Percentiles rank a stretch among this genome's conserved stretches.
Evolutionary conservation across 371 early-diverging fungal genomes (phyloP).

Genomic region (Dentiscutata heterogama): DNA sequence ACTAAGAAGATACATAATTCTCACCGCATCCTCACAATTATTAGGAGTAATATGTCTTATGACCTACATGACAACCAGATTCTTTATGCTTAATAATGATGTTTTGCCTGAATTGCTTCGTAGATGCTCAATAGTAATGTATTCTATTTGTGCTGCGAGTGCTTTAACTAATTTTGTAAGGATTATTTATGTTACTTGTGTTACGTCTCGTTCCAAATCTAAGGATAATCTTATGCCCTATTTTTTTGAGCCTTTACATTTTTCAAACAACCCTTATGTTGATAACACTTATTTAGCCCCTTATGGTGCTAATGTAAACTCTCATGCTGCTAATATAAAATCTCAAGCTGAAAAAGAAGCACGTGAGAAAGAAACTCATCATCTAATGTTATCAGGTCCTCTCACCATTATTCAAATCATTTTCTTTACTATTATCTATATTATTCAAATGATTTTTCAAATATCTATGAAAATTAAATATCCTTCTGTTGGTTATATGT

Average conservation of each 20-base stretch:
- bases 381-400: neutral
- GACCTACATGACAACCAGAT: conserved; percentile 13
- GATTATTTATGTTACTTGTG: neutral
- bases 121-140: conserved; percentile 10
- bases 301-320: too few species aligned
- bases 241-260: too few species aligned
- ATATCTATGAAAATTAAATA: conserved; percentile 10
- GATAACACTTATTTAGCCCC: too few species aligned
- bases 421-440: neutral
- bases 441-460: conserved; percentile 30
- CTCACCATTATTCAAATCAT: neutral
- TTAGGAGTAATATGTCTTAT: conserved; percentile 1
- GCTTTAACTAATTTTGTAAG: neutral
- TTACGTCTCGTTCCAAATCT: too few species aligned
- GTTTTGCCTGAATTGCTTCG: neutral
- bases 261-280: too few species aligned
- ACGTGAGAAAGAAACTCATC: too few species aligned
- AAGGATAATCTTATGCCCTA: too few species aligned
- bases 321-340: too few species aligned
- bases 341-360: too few species aligned
- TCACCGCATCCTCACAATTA: neutral
- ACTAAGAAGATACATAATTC: conserved; percentile 10
- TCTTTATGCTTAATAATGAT: neutral
- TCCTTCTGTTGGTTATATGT: neutral
- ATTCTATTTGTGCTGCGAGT: conserved; percentile 3